phyloP scores from a whole-genome alignment of 208 protist species.

The Naegleria gruberi region DNA sequence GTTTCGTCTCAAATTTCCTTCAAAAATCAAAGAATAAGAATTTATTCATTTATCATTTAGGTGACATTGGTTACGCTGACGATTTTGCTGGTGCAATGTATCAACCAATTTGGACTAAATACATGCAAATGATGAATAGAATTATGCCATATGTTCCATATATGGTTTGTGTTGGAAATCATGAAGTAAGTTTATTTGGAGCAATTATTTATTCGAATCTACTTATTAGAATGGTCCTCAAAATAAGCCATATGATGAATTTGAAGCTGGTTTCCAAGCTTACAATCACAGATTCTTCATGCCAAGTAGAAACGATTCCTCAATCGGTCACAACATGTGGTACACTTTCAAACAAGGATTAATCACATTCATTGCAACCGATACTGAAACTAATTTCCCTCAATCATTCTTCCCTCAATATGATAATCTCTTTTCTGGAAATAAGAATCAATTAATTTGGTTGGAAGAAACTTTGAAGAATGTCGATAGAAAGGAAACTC shows the following conservation, averaged over 20 bases:
- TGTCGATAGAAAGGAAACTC: slow-evolving; percentile 40
- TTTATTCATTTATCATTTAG: neutral
- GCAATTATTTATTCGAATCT: no score
- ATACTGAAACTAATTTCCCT: neutral
- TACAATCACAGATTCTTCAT: neutral
- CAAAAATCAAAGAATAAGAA: neutral
- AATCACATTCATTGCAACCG: neutral
- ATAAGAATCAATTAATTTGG: slow-evolving; percentile 40
- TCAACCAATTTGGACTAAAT: neutral
- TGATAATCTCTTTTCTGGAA: neutral
- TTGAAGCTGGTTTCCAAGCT: neutral
- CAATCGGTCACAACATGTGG: neutral
- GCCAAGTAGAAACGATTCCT: neutral
- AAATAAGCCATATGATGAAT: neutral
- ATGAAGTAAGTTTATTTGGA: neutral
- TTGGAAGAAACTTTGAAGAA: slow-evolving; percentile 36
- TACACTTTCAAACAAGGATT: neutral
- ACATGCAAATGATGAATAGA: neutral
- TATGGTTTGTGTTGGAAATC: neutral
- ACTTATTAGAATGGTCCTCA: neutral
- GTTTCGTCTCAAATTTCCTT: neutral
- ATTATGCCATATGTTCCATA: neutral
- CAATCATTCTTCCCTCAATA: neutral
- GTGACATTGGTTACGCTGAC: neutral
- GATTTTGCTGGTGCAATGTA: neutral